A percentile compares a stretch with the other conserved stretches of the same genome.
Conservation (phyloP, 1,139 yeast species). For the Eremothecium coryli region DNA sequence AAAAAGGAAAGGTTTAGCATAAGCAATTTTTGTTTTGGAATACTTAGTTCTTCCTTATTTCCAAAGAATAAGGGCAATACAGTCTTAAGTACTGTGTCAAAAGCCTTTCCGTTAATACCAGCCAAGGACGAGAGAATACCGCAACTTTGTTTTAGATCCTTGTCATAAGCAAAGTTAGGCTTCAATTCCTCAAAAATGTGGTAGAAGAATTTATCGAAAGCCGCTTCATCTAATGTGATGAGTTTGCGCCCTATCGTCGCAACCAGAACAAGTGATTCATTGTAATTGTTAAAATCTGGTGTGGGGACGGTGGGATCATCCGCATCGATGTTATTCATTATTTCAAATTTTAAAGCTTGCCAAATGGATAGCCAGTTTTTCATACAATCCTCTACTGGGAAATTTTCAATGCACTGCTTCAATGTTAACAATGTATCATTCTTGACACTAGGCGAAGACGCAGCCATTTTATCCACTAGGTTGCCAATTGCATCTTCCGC, state of each 20-base stretch:
- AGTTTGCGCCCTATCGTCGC: slow-evolving; percentile 35
- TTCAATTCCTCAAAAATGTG: slow-evolving; percentile 49
- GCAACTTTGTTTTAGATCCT: slow-evolving; percentile 52
- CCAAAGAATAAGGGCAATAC: slow-evolving; percentile 34
- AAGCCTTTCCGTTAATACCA: slow-evolving; percentile 36
- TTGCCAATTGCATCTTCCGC: slow-evolving; percentile 71
- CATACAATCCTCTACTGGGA: slow-evolving; percentile 39
- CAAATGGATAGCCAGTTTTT: slow-evolving; percentile 67
- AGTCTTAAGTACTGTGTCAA: slow-evolving; percentile 38
- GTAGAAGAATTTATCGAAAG: slow-evolving; percentile 32
- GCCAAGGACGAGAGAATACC: slow-evolving; percentile 52
- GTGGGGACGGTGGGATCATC: slow-evolving; percentile 27
- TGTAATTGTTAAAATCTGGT: slow-evolving; percentile 32
- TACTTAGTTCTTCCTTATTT: slow-evolving; percentile 25
- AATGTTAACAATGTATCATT: slow-evolving; percentile 66
- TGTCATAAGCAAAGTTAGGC: slow-evolving; percentile 44
- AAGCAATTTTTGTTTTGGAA: slow-evolving; percentile 50
- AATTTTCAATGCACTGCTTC: slow-evolving; percentile 44
- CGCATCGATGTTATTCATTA: slow-evolving; percentile 61
- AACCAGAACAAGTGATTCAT: slow-evolving; percentile 44
- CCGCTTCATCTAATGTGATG: slow-evolving; percentile 24
- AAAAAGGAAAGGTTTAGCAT: slow-evolving; percentile 54
- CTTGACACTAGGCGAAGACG: slow-evolving; percentile 71
- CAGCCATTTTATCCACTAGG: slow-evolving; percentile 72
- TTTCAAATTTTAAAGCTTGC: slow-evolving; percentile 83